Base-by-base conservation (phyloP, 106 monocot species). In the Acorus gramineus region DNA sequence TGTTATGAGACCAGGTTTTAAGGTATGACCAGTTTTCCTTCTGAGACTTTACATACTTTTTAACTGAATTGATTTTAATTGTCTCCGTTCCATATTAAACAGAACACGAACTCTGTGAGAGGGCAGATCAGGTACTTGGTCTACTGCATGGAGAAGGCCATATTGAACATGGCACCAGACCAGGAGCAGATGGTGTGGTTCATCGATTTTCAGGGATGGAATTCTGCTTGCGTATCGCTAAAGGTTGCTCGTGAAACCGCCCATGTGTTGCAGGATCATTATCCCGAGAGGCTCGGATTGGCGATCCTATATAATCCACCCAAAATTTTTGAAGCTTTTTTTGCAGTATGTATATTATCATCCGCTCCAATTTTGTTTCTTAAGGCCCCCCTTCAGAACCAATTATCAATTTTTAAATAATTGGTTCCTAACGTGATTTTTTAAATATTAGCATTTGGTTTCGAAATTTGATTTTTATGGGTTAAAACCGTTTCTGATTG, bases 261-360 rank as follows among this genome's bases (percentile, higher is more conserved):
- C 6, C 73, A 81, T 60, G 52, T 89, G 3, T 56, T 89, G 58
- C 88, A 84, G 70, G 76, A 84, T 53, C 74, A 77, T 55, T 84
- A 89, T 49, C 84, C 88, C 9, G 81, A 89, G 62, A 73, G 88
- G 68, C 73, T 89, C 46, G 81, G 66, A 2, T 5, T 71, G 5
- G 84, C 55, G n/a, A 81, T 84, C 68, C 79, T 84, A 5, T 89
- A 79, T 53, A 89, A 89, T 46, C 78, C 88, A 12, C 84, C 84
- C n/a, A 81, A 74, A 60, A 81, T 84, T 61, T 89, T 89, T 57
- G 88, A 89, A 62, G 72, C 84, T 45, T 89, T 89, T 48, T 89
- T 81, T 81, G 81, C 73, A 76, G 88, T 89, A 68, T 60, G 66
- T 2, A 59, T 7, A 5, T 42, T 46, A 43, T 48, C 44, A 8